phyloP scores from a whole-genome alignment of 495 filamentous ascomycete species.

The Recurvomyces mirabilis region DNA sequence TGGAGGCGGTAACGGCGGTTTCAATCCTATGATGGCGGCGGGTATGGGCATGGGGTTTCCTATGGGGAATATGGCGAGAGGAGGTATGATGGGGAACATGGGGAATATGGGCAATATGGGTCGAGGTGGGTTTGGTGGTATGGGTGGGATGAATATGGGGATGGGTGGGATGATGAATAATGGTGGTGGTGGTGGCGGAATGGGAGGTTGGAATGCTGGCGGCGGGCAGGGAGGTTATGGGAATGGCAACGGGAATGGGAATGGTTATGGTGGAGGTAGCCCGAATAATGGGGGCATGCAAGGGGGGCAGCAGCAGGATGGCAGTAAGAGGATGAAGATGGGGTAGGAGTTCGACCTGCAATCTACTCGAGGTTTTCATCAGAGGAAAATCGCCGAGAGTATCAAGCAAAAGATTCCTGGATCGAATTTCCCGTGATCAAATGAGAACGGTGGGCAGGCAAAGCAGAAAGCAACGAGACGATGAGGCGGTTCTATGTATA shows the following conservation, averaged over 20 bases:
- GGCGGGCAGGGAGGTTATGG: conserved; percentile 23
- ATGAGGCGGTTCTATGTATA: too few species aligned
- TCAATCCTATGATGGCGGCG: conserved; percentile 18
- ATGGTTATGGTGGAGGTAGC: conserved; percentile 40
- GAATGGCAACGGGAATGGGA: conserved; percentile 35
- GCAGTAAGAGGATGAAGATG: conserved; percentile 15
- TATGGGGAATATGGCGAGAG: conserved; percentile 39
- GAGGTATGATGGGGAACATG: conserved; percentile 31
- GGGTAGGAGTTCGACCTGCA: too few species aligned
- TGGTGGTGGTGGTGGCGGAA: conserved; percentile 13
- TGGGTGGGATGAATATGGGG: conserved; percentile 44
- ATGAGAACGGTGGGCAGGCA: too few species aligned
- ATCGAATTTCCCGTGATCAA: too few species aligned
- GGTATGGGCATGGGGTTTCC: conserved; percentile 21
- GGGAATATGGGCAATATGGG: conserved; percentile 47
- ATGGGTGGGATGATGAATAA: conserved; percentile 24
- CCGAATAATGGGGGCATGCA: conserved; percentile 39
- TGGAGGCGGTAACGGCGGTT: conserved; percentile 15
- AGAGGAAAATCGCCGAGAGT: too few species aligned
- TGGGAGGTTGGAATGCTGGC: conserved; percentile 9
- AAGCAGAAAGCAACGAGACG: too few species aligned
- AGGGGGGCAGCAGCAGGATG: neutral
- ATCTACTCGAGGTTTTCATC: too few species aligned
- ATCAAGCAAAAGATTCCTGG: too few species aligned
- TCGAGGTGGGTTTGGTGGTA: conserved; percentile 55